Evolutionary conservation across 176 grass and related monocot genomes (phyloP).

Genomic region (Urochloa ruziziensis): DNA sequence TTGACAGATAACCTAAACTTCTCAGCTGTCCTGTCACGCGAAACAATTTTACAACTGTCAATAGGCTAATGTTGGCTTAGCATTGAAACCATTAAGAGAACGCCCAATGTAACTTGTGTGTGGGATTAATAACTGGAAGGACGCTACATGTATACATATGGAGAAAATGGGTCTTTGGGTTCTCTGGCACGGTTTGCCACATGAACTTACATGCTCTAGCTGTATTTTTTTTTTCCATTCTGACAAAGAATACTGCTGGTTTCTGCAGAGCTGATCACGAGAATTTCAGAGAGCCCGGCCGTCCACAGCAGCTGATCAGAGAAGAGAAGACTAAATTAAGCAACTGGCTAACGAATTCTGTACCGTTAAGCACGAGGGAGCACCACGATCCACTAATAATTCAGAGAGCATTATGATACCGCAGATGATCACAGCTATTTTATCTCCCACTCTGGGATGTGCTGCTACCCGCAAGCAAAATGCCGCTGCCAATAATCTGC

Average conservation of each 20-base stretch:
- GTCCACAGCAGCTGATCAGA: constrained; percentile 5
- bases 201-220: neutral
- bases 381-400: constrained; percentile 42
- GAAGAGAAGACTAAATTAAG: neutral
- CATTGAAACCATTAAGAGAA: too few species aligned
- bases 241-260: neutral
- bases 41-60: neutral
- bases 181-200: neutral
- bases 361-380: constrained; percentile 47
- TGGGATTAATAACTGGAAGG: too few species aligned
- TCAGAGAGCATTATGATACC: constrained; percentile 4
- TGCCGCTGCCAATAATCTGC: neutral
- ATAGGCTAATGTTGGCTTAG: too few species aligned
- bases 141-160: neutral
- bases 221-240: neutral
- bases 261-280: neutral
- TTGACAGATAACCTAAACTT: too few species aligned
- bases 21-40: neutral
- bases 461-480: constrained; percentile 28
- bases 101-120: too few species aligned
- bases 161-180: neutral
- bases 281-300: neutral
- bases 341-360: constrained; percentile 9
- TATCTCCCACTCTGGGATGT: neutral
- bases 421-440: neutral